Evolutionary conservation across 768 basidiomycete species (phyloP), one percentile per base, ranked within the genome.

Genomic region (Mycena epipterygia): DNA sequence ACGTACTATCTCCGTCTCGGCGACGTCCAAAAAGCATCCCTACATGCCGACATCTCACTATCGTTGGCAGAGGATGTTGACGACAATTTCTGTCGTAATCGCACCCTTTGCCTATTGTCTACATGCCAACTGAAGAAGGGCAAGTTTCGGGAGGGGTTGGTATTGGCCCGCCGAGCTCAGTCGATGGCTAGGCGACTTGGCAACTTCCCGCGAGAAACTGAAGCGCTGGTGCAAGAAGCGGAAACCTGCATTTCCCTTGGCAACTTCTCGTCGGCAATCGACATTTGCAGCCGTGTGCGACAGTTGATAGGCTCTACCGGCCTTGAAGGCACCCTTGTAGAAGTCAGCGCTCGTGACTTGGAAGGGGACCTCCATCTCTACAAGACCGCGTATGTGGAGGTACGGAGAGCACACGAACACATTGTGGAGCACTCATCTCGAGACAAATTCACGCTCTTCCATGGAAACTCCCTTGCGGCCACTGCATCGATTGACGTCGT

Each of bases 11-110:
- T 44, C 6, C 23, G 64, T 16, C 32, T 9, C 21, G 64, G 53
- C 1, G 55, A 57, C 21, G 9, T 48, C 14, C 32, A 21, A 6
- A 57, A 17, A 9, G 42, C 30, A 0, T 35, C 25, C 19, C 17
- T 13, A 6, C 48, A 66, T 51, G 25, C 42, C 33, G 41, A 51
- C 0, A 19, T 51, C 12, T 29, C 55, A 9, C 16, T 37, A 5
- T 46, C 39, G 1, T 29, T 58, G n/a, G 44, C 56, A 13, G 56
- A 66, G 16, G 25, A 58, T 21, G 55, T 35, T 9, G 30, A 30
- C 32, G 46, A 66, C n/a, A n/a, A 66, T 32, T 12, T 58, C n/a
- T 19, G 56, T 3, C 64, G 44, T 2, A 37, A 23, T 48, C 64
- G 30, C 19, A 46, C 56, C 1, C 39, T 57, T 19, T 48, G 44